Evolutionary conservation across 2,329 filamentous ascomycete genomes (phyloP), one percentile per base, ranked within the genome.

Genomic region (Lecanicillium sp.): DNA sequence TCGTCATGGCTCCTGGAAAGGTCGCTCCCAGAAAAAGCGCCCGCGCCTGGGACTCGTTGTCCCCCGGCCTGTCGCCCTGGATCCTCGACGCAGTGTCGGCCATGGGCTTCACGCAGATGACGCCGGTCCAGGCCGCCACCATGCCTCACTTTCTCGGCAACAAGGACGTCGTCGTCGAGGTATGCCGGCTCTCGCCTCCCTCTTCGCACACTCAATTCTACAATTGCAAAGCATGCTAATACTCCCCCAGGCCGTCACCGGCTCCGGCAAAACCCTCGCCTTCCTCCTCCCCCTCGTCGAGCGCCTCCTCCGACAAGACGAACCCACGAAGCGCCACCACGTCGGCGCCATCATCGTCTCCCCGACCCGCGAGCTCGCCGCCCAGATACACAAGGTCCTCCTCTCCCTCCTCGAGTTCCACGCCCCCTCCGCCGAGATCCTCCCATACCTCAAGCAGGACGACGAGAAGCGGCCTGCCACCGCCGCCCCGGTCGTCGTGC

Each of bases 161-260:
- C 64, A 95, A 94, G 61, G 90, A 95, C 66, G 87, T 95, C 4
- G 90, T 95, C 1, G 90, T 95, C 5, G 89, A 95, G 71, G 81
- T 81, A 62, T 15, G 23, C 26, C 3, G 8, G 9, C 19, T 32
- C 54, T n/a, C 48, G 29, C 29, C 37, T 50, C 5, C n/a, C n/a
- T 20, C 26, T 5, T 10, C 11, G 8, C 33, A 19, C 33, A 36
- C 7, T 12, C 7, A 11, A 37, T 11, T 17, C 15, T 7, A 7
- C 8, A 47, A 48, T 43, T 47, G 35, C 26, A 29, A n/a, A 11
- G 19, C 2, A 20, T 4, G 26, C 49, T 56, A 23, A 58, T 52
- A 11, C 37, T 35, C 55, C 19, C 48, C 21, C 23, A 85, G 75
- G 89, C 89, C 26, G 90, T 95, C 4, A 95, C 90, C 2, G 90